Base-by-base conservation (phyloP, 1,284 basidiomycete species). In the Irpex rosettiformis region DNA sequence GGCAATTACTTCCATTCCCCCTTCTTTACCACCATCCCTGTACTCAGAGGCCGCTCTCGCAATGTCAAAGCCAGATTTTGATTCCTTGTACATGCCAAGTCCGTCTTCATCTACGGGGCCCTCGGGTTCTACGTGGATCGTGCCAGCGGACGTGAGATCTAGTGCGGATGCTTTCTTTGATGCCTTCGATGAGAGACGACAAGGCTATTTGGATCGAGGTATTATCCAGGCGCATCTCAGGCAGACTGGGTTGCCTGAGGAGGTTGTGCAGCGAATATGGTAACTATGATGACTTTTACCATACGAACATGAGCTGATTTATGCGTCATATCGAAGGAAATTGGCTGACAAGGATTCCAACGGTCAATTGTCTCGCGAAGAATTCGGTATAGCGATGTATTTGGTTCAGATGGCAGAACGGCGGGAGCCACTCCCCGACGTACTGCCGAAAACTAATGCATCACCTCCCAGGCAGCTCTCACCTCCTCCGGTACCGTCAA, bases 11-110 rank as follows among this genome's bases (percentile, higher is more conserved):
- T 79, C 81, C 48, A 81, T 98, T 45, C 96, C 97, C 5, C 72
- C 82, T 2, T 76, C 81, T 0, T 81, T 99, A 13, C 94, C 96
- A 11, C 85, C 89, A 0, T 88, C 88, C 49, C 71, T 96, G 18
- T 98, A 98, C 70, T 93, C 96, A 65, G 87, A 89, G 67, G 93
- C 92, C 3, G 78, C 79, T 18, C 47, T 59, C 47, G 0, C 52
- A 52, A 22, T 25, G 49, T 25, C 57, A 10, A 40, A 22, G 30
- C 43, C 18, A 49, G 30, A 29, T 22, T 47, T 58, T 27, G 57
- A 49, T 25, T 28, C 53, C 2, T 42, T 54, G 22, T 58, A 49
- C 24, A 37, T 43, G 21, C n/a, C 56, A 6, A 24, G 43, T 16
- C 21, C 40, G 7, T 51, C 25, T n/a, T 33, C 56, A 10, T 30